Conservation (phyloP, 2,329 filamentous ascomycete species). For the Bertia moriformis region DNA sequence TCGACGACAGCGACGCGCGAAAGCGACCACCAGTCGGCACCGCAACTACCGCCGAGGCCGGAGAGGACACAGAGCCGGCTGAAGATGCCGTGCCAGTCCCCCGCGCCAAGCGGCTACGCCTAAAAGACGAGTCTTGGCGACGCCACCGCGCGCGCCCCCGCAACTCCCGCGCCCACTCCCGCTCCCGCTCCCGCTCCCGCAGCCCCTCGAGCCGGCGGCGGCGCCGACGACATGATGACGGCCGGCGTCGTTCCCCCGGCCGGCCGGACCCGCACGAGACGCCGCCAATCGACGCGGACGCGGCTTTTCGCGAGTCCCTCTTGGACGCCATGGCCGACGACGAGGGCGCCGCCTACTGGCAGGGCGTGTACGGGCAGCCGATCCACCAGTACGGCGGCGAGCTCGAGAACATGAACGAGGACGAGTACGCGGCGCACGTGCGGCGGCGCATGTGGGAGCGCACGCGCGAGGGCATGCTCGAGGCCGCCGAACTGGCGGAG, state of each 20-base stretch:
- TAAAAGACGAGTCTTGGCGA: not conserved
- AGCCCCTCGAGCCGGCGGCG: not conserved
- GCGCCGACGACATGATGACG: no score
- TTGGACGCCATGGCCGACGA: constrained; percentile 96
- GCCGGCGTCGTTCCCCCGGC: not conserved
- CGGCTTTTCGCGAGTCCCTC: constrained; percentile 79
- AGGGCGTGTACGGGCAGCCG: constrained; percentile 85
- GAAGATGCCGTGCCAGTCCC: no score
- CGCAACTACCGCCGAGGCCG: no score
- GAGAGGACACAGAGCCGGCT: no score
- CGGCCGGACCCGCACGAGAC: not conserved
- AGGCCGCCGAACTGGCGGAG: constrained; percentile 54
- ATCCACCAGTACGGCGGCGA: constrained; percentile 65
- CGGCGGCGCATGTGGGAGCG: constrained; percentile 89
- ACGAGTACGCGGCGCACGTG: constrained; percentile 80
- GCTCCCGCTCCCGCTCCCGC: not conserved
- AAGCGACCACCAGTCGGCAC: no score
- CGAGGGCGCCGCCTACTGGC: constrained; percentile 90
- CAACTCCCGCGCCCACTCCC: not conserved
- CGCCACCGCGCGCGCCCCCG: no score
- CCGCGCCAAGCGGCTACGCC: not conserved
- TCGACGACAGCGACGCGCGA: no score
- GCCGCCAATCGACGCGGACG: constrained; percentile 18
- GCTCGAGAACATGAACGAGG: constrained; percentile 77
- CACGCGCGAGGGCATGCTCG: constrained; percentile 68